phyloP scores from a whole-genome alignment of 129 eudicot species.

The Deinandra increscens region DNA sequence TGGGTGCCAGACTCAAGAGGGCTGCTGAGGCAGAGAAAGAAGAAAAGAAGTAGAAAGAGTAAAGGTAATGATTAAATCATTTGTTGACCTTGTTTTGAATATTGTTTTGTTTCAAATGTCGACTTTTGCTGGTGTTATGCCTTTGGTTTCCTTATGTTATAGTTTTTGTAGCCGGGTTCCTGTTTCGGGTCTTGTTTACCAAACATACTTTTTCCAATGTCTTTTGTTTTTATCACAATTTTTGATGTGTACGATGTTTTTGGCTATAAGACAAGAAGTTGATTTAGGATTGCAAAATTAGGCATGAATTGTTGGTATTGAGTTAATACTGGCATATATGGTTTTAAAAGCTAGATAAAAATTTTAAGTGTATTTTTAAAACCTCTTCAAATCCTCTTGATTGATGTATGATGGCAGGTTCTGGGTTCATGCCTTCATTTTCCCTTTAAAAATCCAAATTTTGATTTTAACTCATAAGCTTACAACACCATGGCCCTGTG shows the following conservation, averaged over 20 bases:
- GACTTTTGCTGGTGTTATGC: constrained; percentile 2
- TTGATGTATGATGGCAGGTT: too few relatives aligned
- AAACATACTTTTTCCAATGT: neutral
- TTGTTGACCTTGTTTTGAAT: constrained; percentile 23
- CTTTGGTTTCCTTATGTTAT: constrained; percentile 1
- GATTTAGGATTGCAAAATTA: too few relatives aligned
- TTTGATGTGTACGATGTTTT: neutral
- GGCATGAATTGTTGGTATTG: too few relatives aligned
- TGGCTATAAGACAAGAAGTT: too few relatives aligned
- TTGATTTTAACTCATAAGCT: too few relatives aligned
- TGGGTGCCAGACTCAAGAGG: constrained; percentile 72
- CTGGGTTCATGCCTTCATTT: too few relatives aligned
- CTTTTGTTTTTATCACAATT: neutral
- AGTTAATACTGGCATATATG: too few relatives aligned
- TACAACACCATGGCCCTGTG: too few relatives aligned
- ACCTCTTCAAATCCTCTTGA: too few relatives aligned
- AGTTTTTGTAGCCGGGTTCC: neutral
- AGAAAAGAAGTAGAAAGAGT: constrained; percentile 59
- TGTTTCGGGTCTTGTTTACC: neutral
- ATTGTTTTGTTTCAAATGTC: neutral
- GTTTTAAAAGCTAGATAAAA: too few relatives aligned
- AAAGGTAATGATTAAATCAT: neutral
- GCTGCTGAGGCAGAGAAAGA: constrained; percentile 86
- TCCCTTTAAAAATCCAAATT: too few relatives aligned
- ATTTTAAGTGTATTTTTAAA: too few relatives aligned